Evolutionary conservation across 768 basidiomycete species (phyloP).

Genomic region (Russula virescens): DNA sequence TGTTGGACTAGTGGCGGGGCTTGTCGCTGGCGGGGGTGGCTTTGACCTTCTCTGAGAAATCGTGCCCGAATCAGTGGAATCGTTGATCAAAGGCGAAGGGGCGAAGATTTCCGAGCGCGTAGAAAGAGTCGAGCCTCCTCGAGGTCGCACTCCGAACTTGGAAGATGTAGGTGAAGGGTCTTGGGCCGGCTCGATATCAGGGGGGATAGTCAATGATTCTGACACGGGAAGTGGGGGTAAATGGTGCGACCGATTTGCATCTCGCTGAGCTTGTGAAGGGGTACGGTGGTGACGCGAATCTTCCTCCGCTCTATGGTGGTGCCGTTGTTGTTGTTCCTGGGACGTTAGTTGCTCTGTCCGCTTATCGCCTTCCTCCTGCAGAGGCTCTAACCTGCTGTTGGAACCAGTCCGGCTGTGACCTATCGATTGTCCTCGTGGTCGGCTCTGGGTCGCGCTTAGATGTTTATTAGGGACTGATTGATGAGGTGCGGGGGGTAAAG

Average conservation of each 20-base stretch:
- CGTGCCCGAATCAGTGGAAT: conserved; percentile 54
- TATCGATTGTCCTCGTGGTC: conserved; percentile 44
- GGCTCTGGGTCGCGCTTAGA: conserved; percentile 33
- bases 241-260: conserved; percentile 13
- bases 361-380: conserved; percentile 53
- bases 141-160: conserved; percentile 44
- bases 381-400: conserved; percentile 48
- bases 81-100: conserved; percentile 43
- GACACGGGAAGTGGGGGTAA: conserved; percentile 63
- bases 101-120: conserved; percentile 30
- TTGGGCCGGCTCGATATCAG: conserved; percentile 12
- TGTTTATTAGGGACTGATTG: conserved; percentile 30
- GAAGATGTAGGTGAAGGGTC: conserved; percentile 29
- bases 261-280: conserved; percentile 16
- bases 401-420: conserved; percentile 54
- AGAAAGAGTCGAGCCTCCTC: conserved; percentile 48
- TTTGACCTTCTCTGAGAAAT: conserved; percentile 66
- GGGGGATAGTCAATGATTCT: conserved; percentile 47
- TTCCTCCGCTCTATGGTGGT: conserved; percentile 31
- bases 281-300: conserved; percentile 23
- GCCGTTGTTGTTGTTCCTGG: conserved; percentile 28
- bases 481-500: conserved; percentile 55
- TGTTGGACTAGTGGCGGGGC: conserved; percentile 9
- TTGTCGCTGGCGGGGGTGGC: conserved; percentile 52
- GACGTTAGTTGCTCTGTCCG: conserved; percentile 32